Conservation (phyloP, 2,329 filamentous ascomycete genomes). For the Aureobasidium mangrovei region DNA sequence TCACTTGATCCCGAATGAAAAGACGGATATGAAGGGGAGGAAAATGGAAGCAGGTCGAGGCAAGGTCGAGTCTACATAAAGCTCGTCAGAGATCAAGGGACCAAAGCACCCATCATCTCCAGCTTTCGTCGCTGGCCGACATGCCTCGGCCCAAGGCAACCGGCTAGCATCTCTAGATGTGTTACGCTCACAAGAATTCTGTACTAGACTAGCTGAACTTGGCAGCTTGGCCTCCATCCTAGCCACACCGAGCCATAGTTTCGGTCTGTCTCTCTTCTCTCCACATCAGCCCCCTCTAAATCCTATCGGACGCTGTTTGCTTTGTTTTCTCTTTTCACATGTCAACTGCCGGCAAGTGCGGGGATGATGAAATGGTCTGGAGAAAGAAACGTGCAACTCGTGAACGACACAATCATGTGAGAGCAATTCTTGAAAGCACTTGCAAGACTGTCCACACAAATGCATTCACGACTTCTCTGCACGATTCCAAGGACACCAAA, state of each 20-base stretch:
- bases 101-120: slow-evolving; percentile 5
- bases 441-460: too few relatives aligned
- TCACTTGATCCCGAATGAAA: background rate
- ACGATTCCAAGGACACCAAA: too few relatives aligned
- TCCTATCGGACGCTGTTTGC: background rate
- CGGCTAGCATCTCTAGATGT: background rate
- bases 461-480: too few relatives aligned
- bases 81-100: background rate
- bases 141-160: slow-evolving; percentile 13
- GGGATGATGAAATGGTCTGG: slow-evolving; percentile 2
- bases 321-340: slow-evolving; percentile 12
- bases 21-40: background rate
- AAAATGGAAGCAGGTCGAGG: slow-evolving; percentile 10
- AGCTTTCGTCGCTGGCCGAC: slow-evolving; percentile 4
- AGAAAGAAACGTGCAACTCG: background rate
- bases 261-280: background rate
- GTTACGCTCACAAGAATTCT: background rate
- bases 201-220: background rate
- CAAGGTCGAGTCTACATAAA: slow-evolving; percentile 10
- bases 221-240: background rate
- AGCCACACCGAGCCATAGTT: background rate
- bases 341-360: slow-evolving; percentile 7
- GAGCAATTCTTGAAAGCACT: background rate
- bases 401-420: background rate
- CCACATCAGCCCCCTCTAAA: background rate